Percentiles rank a stretch among this genome's conserved stretches.
Conservation (phyloP, 805 yeast species). For the Saturnispora silvae region DNA sequence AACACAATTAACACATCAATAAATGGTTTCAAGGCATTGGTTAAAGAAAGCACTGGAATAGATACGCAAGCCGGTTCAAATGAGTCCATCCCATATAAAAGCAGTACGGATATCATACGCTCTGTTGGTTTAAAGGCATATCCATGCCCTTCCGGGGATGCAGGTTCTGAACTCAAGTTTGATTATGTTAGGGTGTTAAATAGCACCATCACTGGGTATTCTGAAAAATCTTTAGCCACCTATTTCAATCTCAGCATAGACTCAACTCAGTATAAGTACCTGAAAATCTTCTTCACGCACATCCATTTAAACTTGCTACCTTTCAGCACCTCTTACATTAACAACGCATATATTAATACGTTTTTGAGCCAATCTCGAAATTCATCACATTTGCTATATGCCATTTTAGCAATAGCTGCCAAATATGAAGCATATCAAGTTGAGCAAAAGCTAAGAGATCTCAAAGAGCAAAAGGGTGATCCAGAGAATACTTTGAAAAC, state of each 20-base stretch:
- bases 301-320: constrained; percentile 27
- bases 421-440: constrained; percentile 31
- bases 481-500: neutral
- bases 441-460: constrained; percentile 9
- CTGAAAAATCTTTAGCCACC: constrained; percentile 20
- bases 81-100: constrained; percentile 2
- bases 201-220: constrained; percentile 19
- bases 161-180: constrained; percentile 7
- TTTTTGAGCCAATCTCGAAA: constrained; percentile 27
- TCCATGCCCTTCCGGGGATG: constrained; percentile 2
- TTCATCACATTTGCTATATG: constrained; percentile 58
- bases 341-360: constrained; percentile 25
- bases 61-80: neutral
- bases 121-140: constrained; percentile 6
- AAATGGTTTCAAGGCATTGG: neutral
- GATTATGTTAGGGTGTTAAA: constrained; percentile 23
- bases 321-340: constrained; percentile 26
- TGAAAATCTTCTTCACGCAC: constrained; percentile 26
- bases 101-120: constrained; percentile 6
- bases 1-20: constrained; percentile 5
- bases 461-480: neutral
- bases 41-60: neutral
- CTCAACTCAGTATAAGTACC: constrained; percentile 25
- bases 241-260: constrained; percentile 24
- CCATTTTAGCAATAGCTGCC: constrained; percentile 66